A percentile compares a stretch with the other conserved stretches of the same genome.
Evolutionary conservation across 116 monocot genomes (phyloP).

Genomic region (Phalaenopsis hybrid): DNA sequence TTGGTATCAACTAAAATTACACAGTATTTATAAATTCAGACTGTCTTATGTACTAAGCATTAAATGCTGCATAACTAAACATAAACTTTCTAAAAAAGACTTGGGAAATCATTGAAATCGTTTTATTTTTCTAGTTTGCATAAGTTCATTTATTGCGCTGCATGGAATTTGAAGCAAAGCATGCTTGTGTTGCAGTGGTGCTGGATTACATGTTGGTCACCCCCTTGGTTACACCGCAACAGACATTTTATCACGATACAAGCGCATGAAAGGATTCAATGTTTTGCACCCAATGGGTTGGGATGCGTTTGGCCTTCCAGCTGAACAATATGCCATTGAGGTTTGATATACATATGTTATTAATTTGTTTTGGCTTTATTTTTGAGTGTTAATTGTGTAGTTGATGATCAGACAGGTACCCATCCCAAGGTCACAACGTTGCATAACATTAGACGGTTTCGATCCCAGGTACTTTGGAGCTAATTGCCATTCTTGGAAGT

Average conservation of each 20-base stretch:
- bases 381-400: neutral
- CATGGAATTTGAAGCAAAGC: neutral
- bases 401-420: slow-evolving; percentile 74
- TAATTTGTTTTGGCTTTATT: neutral
- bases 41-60: neutral
- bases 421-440: slow-evolving; percentile 88
- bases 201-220: slow-evolving; percentile 97
- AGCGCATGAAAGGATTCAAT: slow-evolving; percentile 96
- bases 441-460: slow-evolving; percentile 68
- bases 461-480: slow-evolving; percentile 59
- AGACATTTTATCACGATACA: slow-evolving; percentile 89
- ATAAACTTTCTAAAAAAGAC: neutral
- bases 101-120: neutral
- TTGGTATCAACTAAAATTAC: neutral
- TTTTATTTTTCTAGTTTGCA: neutral
- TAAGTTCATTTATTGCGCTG: neutral
- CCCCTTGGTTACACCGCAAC: slow-evolving; percentile 98
- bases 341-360: slow-evolving; percentile 25
- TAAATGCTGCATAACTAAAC: neutral
- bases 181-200: slow-evolving; percentile 48
- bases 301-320: slow-evolving; percentile 99
- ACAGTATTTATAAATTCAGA: neutral
- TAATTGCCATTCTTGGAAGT: neutral
- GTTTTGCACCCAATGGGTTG: slow-evolving; percentile 99
- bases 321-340: slow-evolving; percentile 98